Evolutionary conservation across 2,329 filamentous ascomycete genomes (phyloP), one percentile per base, ranked within the genome.

Genomic region (Epicoccum sorghinum): DNA sequence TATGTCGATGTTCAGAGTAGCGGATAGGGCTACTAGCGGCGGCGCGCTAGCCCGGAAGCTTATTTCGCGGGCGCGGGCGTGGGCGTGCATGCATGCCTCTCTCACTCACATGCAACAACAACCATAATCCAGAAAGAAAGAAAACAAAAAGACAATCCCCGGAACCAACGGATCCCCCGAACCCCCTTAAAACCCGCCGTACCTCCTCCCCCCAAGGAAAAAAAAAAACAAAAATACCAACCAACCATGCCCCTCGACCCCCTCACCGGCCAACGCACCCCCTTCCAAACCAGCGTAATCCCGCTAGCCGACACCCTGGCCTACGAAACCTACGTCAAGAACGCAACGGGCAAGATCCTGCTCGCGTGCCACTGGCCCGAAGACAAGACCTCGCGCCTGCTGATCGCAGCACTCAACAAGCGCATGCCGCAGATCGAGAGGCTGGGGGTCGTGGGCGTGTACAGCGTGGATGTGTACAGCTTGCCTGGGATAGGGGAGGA

Each of bases 381-480:
- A 30, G 65, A 68, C 55, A 37, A 48, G 10, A 62, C 58, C n/a
- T 60, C 58, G 13, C 55, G 57, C 4, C 44, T 58, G 43, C 47
- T 65, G 2, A 56, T 62, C 24, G 23, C 41, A 3, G 53, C 57
- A 8, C 52, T 65, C 23, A 53, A 48, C 10, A 59, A 61, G 37
- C 57, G 57, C 8, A 52, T 68, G 1, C 62, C 65, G n/a, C 43
- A 50, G 14, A 59, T 60, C 6, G 29, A 55, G 13, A 29, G 47
- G 6, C 47, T 61, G 14, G 58, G 53, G 8, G 57, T 66, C 14
- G 46, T 46, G 22, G 65, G 62, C 24, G 61, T 64, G 6, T 68
- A 65, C 25, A 60, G 59, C 37, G 58, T 68, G 42, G 65, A 68
- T 36, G 64, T 64, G 40, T 66, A 66, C 37, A 48, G 58, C n/a